phyloP scores from a whole-genome alignment of 2,329 filamentous ascomycete species.

The Fusarium palustre region DNA sequence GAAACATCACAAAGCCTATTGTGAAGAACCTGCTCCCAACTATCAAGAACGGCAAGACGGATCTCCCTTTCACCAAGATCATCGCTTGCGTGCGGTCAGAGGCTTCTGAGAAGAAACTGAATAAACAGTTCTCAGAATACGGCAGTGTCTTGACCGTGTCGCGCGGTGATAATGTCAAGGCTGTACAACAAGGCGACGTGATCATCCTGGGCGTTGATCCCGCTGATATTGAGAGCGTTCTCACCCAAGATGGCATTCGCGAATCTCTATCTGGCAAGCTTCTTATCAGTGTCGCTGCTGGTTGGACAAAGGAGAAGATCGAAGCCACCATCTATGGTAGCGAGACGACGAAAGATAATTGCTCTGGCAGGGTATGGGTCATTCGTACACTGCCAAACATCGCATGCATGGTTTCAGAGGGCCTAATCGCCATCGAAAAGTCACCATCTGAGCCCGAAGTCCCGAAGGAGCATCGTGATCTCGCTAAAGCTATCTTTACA shows the following conservation, averaged over 20 bases:
- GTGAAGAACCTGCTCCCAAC: constrained; percentile 42
- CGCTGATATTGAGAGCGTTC: constrained; percentile 53
- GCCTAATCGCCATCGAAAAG: constrained; percentile 51
- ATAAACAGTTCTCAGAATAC: constrained; percentile 35
- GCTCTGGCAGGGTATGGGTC: constrained; percentile 38
- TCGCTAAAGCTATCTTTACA: constrained; percentile 62
- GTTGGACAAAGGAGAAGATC: constrained; percentile 58
- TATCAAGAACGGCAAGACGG: constrained; percentile 5
- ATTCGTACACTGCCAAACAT: constrained; percentile 54
- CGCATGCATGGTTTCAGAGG: constrained; percentile 50
- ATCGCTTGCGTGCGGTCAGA: constrained; percentile 50
- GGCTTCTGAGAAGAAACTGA: constrained; percentile 40
- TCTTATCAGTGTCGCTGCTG: constrained; percentile 63
- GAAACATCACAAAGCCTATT: constrained; percentile 51
- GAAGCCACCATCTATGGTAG: constrained; percentile 52
- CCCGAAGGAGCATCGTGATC: constrained; percentile 37
- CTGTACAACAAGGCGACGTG: constrained; percentile 53
- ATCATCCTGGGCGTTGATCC: constrained; percentile 62
- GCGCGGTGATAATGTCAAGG: constrained; percentile 51
- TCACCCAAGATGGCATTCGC: constrained; percentile 53
- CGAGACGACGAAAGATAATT: constrained; percentile 29
- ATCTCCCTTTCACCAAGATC: constrained; percentile 43
- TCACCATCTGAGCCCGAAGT: constrained; percentile 31
- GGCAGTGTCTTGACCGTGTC: constrained; percentile 41
- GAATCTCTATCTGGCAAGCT: constrained; percentile 59